Evolutionary conservation across 2,329 filamentous ascomycete species (phyloP), one percentile per base, ranked within the genome.

Genomic region (Penicillium palitans): DNA sequence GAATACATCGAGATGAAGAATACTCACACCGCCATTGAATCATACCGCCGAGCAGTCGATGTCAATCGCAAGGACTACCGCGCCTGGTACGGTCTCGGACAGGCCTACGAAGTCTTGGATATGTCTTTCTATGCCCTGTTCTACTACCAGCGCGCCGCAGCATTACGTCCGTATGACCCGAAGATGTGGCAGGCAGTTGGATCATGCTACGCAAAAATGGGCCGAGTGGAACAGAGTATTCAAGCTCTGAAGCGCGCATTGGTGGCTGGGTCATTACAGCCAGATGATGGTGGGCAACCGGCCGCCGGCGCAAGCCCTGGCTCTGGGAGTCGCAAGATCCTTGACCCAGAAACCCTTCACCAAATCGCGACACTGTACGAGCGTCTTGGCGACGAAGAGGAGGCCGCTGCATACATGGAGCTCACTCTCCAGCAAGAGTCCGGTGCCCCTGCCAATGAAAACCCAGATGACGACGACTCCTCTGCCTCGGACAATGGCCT

Each of bases 101-200:
- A 98, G 73, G 96, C 95, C 1, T 99, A 99, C 70, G 95, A 99
- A 74, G 90, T 99, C 66, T 84, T 99, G 9, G 95, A 99, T 76
- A 97, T 97, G 91, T 91, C 96, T 71, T 92, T 93, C 44, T 99
- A 99, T 73, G 93, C 93, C 1, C 79, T 99, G 0, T 98, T 95
- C 84, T 99, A 99, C 77, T 97, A 96, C 79, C 96, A 98, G 72
- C 91, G 95, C 57, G 95, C 95, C 0, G 93, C 93, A 0, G 91
- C 92, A 0, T 81, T 99, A 2, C 87, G 93, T n/a, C 92, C 93
- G 0, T 97, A 93, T 82, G 95, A 99, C 67, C 91, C 93, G 0
- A 98, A 98, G 76, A 96, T 99, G 90, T 99, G 95, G 95, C 90
- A 95, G 80, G 95, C 95, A 0, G 92, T 99, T 6, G 95, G 91